phyloP scores from a whole-genome alignment of 768 basidiomycete species.

The Pleurotus ostreatus region DNA sequence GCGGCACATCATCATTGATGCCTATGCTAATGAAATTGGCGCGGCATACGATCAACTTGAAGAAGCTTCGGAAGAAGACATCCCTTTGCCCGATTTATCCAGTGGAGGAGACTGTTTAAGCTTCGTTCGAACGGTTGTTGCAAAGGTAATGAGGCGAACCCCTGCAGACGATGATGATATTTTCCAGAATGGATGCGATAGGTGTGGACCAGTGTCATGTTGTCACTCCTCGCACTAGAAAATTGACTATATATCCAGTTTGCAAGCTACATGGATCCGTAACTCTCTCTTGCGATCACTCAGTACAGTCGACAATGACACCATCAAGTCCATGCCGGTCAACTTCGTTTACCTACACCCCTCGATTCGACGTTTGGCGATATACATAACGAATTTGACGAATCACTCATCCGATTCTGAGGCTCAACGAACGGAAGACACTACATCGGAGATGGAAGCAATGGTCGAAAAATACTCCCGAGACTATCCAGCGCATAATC shows the following conservation, averaged over 20 bases:
- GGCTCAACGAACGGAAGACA: not conserved
- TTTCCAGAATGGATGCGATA: constrained; percentile 38
- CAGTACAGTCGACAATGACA: constrained; percentile 16
- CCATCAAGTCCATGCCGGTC: constrained; percentile 17
- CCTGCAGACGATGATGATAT: constrained; percentile 29
- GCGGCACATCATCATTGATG: constrained; percentile 30
- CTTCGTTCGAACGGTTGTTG: constrained; percentile 30
- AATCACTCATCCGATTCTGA: not conserved
- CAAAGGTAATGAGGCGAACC: constrained; percentile 22
- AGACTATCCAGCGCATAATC: not conserved
- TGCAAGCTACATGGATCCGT: constrained; percentile 37
- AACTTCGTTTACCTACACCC: constrained; percentile 34
- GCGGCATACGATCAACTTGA: constrained; percentile 29
- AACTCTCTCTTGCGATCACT: constrained; percentile 32
- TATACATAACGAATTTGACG: not conserved
- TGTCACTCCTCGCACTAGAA: not conserved
- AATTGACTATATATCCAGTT: constrained; percentile 17
- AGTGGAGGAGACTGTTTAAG: constrained; percentile 14
- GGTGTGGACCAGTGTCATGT: constrained; percentile 15
- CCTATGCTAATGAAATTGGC: constrained; percentile 37
- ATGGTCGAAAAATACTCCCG: constrained; percentile 14
- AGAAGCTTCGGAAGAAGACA: constrained; percentile 22
- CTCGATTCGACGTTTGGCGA: constrained; percentile 18
- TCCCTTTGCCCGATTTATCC: constrained; percentile 23
- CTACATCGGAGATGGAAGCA: constrained; percentile 13